Evolutionary conservation across 176 grass and related monocot species (phyloP).

Genomic region (Carex littledalei): DNA sequence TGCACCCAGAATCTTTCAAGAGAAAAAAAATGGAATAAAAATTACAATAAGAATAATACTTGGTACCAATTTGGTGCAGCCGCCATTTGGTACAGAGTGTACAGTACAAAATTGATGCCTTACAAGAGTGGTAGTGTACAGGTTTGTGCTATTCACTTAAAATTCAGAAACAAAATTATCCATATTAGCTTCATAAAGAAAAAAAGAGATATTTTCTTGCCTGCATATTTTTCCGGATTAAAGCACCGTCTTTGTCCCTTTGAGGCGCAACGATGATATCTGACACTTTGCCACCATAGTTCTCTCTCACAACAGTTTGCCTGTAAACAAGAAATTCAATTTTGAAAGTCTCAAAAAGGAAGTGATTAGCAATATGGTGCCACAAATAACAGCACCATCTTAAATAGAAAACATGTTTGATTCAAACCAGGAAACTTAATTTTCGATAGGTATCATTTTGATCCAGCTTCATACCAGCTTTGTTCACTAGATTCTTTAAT

Average conservation of each 20-base stretch:
- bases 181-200: not conserved
- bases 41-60: not conserved
- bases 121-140: not conserved
- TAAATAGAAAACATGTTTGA: not conserved
- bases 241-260: constrained; percentile 36
- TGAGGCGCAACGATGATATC: constrained; percentile 64
- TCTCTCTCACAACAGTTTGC: constrained; percentile 62
- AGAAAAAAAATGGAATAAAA: not conserved
- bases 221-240: constrained; percentile 60
- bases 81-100: not conserved
- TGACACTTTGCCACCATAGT: constrained; percentile 33
- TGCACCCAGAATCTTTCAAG: constrained; percentile 64
- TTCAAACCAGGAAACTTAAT: not conserved
- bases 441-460: not conserved
- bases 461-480: not conserved
- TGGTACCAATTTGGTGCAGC: not conserved
- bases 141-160: not conserved
- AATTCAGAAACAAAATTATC: constrained; percentile 1
- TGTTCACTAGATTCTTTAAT: not conserved
- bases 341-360: not conserved
- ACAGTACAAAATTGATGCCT: not conserved
- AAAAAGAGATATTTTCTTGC: constrained; percentile 35
- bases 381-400: not conserved
- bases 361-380: not conserved
- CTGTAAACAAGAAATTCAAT: constrained; percentile 29